Base-by-base conservation (phyloP, 805 yeast genomes). In the Saturnispora zaruensis region DNA sequence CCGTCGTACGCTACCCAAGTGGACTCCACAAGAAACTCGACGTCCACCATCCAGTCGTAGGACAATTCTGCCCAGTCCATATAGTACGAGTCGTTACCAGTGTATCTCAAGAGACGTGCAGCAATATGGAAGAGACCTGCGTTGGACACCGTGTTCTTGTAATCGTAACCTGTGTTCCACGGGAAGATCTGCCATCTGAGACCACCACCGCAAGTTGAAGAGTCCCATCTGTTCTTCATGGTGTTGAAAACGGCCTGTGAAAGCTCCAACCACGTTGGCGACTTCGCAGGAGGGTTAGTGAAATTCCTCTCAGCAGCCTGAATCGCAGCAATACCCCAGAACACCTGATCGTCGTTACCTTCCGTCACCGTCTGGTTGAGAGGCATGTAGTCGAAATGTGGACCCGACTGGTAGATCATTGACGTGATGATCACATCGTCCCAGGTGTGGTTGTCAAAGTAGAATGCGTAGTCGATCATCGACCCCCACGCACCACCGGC, bases 311-410 rank as follows among this genome's bases (percentile, higher is more conserved):
- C 98, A 0, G 95, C 95, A 1, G 97, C 97, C 26, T 79, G 82
- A 84, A 91, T 87, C 4, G 81, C 95, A 1, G 95, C 84, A 53
- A 93, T 73, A 5, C 96, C 98, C 98, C 98, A 91, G 65, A 91
- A 88, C 2, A 87, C 96, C 70, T 91, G 98, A 72, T 91, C 98
- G 74, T 91, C 99, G 63, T 91, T 91, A 61, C 98, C 99, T 68
- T 91, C 97, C 2, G 96, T 86, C 33, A 89, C 81, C 9, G 90
- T 79, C 67, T 90, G 96, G 66, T 88, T 87, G 53, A 80, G 70
- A 4, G 97, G 96, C 66, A 91, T 81, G 66, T 81, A 93, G 67
- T 91, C 83, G 69, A 79, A 70, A 63, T 81, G 74, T 9, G 76
- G 77, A 44, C 91, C 91, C 8, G 79, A 78, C 67, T 91, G 98